These are phyloP conservation scores for Russula compacta DNA, from an alignment of 768 basidiomycete species.

Conservation along the genomic window DNA sequence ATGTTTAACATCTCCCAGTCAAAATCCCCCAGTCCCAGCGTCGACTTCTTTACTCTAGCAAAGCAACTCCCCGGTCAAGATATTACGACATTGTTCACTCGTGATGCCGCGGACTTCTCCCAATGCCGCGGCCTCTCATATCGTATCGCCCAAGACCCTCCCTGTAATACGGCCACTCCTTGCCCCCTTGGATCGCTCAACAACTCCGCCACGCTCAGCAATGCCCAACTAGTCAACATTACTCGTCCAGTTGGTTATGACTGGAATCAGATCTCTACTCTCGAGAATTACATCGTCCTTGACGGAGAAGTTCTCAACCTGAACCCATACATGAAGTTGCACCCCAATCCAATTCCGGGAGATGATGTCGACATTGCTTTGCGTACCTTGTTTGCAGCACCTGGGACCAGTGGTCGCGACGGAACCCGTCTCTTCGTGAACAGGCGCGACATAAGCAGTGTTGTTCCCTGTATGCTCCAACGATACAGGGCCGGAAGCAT, in stretches of 20 bases:
- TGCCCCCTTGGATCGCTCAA: constrained; percentile 65
- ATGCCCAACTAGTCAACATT: constrained; percentile 61
- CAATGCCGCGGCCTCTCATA: constrained; percentile 55
- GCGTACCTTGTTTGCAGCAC: constrained; percentile 55
- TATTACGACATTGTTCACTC: constrained; percentile 79
- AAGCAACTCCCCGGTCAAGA: constrained; percentile 66
- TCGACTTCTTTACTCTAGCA: constrained; percentile 53
- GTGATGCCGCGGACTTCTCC: constrained; percentile 54
- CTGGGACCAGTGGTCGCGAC: constrained; percentile 64
- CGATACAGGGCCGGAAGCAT: constrained; percentile 93
- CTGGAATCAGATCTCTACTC: constrained; percentile 77
- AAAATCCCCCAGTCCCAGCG: constrained; percentile 31
- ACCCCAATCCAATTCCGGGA: constrained; percentile 53
- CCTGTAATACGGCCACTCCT: constrained; percentile 49
- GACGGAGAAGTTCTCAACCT: constrained; percentile 95
- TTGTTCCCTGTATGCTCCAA: constrained; percentile 71
- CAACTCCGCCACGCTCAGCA: constrained; percentile 42
- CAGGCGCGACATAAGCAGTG: constrained; percentile 49
- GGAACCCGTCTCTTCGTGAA: constrained; percentile 83
- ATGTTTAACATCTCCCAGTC: constrained; percentile 65
- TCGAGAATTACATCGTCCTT: constrained; percentile 73
- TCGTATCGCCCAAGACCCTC: constrained; percentile 61
- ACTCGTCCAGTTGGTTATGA: constrained; percentile 71
- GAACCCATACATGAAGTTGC: constrained; percentile 69
- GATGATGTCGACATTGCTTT: constrained; percentile 81